Percentiles rank a stretch among this genome's conserved stretches.
Evolutionary conservation across 1,139 yeast species (phyloP).

Genomic region (Zygotorulaspora mrakii): DNA sequence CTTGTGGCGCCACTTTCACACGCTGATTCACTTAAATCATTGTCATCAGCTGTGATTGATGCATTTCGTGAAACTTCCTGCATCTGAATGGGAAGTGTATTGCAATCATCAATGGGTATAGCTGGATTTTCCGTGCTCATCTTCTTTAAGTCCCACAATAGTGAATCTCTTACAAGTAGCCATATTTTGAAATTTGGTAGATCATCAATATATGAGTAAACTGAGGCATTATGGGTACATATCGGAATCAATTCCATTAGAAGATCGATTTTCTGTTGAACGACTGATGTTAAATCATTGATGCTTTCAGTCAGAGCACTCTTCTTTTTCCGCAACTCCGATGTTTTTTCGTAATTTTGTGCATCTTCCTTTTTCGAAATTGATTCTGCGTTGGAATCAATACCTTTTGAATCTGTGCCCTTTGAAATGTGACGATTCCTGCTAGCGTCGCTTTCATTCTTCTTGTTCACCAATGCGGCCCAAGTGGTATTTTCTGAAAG

Average conservation of each 20-base stretch:
- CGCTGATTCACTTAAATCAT: constrained; percentile 9
- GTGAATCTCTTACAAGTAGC: constrained; percentile 35
- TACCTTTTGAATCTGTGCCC: constrained; percentile 12
- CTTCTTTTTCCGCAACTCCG: constrained; percentile 9
- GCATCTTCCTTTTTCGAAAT: constrained; percentile 22
- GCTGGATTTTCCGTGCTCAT: constrained; percentile 10
- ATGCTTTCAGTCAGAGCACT: constrained; percentile 15
- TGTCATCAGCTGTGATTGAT: constrained; percentile 5
- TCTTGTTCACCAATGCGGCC: constrained; percentile 32
- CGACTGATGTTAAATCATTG: constrained; percentile 7
- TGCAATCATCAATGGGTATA: background rate
- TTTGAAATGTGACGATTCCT: constrained; percentile 6
- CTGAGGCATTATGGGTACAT: constrained; percentile 36
- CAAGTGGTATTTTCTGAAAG: constrained; percentile 35
- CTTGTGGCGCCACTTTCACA: constrained; percentile 13
- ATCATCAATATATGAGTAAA: constrained; percentile 33
- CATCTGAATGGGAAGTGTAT: background rate
- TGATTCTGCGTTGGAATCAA: constrained; percentile 20
- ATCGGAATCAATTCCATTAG: constrained; percentile 30
- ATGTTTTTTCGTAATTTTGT: constrained; percentile 8
- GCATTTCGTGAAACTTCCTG: background rate
- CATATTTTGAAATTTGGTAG: constrained; percentile 33
- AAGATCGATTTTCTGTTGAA: constrained; percentile 21
- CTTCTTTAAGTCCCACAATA: constrained; percentile 34
- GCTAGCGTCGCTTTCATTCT: constrained; percentile 13